A percentile compares a stretch with the other conserved stretches of the same genome.
Evolutionary conservation across 176 grass and related monocot genomes (phyloP).

Genomic region (Carex littledalei): DNA sequence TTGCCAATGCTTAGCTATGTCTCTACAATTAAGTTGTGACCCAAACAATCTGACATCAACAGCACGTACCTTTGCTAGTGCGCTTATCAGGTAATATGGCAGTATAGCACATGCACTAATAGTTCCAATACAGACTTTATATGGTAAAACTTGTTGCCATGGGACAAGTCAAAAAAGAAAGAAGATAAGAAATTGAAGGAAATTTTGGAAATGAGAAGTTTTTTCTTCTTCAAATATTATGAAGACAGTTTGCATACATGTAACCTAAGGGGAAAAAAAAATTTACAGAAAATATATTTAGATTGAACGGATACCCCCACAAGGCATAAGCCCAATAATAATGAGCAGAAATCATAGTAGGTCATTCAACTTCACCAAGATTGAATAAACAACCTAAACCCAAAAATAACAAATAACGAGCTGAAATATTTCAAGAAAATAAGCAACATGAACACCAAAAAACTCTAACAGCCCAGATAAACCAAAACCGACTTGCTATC

Average conservation of each 20-base stretch:
- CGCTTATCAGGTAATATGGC: not conserved
- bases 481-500: not conserved
- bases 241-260: not conserved
- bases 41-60: not conserved
- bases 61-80: not conserved
- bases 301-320: not conserved
- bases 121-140: not conserved
- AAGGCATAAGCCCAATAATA: constrained; percentile 12
- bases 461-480: not conserved
- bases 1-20: not conserved
- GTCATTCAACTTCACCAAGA: not conserved
- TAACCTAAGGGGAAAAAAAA: not conserved
- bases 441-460: not conserved
- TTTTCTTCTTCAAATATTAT: not conserved
- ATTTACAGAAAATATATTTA: not conserved
- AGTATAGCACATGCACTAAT: not conserved
- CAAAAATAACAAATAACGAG: not conserved
- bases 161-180: not conserved
- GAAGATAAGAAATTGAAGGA: not conserved
- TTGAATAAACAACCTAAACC: not conserved
- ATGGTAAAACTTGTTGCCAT: not conserved
- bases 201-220: not conserved
- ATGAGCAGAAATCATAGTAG: not conserved
- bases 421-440: not conserved
- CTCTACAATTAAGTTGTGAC: not conserved